Percentiles rank a stretch among this genome's conserved stretches.
Conservation (phyloP, 352 stramenopile genomes). For the Lagenidium giganteum region DNA sequence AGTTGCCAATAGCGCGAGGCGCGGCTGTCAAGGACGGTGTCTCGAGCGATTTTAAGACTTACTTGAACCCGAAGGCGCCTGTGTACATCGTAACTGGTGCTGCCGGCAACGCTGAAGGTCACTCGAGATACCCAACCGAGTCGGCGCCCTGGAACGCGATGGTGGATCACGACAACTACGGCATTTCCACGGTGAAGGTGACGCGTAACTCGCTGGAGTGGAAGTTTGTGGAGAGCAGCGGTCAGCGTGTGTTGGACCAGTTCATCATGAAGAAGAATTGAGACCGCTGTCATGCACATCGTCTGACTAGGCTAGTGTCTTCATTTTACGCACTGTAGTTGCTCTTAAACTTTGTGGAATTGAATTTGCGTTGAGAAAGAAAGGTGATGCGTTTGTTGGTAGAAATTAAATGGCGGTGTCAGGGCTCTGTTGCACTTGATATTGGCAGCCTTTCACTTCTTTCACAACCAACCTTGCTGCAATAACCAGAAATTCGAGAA, state of each 20-base stretch:
- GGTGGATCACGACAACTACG: constrained; percentile 35
- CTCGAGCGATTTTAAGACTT: constrained; percentile 41
- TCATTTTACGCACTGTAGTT: constrained; percentile 12
- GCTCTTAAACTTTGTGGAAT: constrained; percentile 12
- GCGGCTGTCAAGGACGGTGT: constrained; percentile 36
- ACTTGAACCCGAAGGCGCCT: constrained; percentile 48
- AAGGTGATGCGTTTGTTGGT: constrained; percentile 2
- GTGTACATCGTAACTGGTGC: constrained; percentile 66
- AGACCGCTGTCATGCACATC: constrained; percentile 12
- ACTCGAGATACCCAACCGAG: constrained; percentile 18
- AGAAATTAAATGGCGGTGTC: constrained; percentile 13
- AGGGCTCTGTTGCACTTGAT: constrained; percentile 10
- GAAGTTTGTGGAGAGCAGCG: constrained; percentile 19
- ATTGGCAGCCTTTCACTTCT: no score
- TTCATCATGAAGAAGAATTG: constrained; percentile 31
- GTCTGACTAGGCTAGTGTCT: constrained; percentile 13
- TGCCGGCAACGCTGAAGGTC: constrained; percentile 55
- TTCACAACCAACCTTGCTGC: constrained; percentile 7
- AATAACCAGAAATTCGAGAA: constrained; percentile 4
- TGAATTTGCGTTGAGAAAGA: constrained; percentile 13
- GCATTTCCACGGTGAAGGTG: constrained; percentile 29
- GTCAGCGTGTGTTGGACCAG: constrained; percentile 17
- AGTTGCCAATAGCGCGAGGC: constrained; percentile 46
- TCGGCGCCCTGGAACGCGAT: constrained; percentile 37
- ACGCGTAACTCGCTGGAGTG: constrained; percentile 16